Evolutionary conservation across 2,329 filamentous ascomycete genomes (phyloP).

Genomic region (Metarhizium album): DNA sequence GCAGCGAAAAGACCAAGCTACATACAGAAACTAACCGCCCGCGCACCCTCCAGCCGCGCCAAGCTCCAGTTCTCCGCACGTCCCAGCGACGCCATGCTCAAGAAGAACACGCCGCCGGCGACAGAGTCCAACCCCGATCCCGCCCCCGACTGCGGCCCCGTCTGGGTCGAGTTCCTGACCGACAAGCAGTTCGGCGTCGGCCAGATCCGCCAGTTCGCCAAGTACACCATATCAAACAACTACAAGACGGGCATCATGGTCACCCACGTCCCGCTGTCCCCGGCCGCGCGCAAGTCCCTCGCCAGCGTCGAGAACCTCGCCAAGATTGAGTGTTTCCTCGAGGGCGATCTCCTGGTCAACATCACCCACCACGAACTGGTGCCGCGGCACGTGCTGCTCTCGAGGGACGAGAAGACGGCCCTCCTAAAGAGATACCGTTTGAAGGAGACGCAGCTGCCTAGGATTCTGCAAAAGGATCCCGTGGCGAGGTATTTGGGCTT

Average conservation of each 20-base stretch:
- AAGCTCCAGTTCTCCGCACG: slow-evolving; percentile 82
- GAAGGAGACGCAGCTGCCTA: slow-evolving; percentile 93
- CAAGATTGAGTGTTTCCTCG: slow-evolving; percentile 87
- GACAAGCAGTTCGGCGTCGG: slow-evolving; percentile 78
- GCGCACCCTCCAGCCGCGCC: slow-evolving; percentile 48
- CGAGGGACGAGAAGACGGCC: slow-evolving; percentile 76
- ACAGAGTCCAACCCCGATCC: slow-evolving; percentile 61
- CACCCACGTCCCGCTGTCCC: slow-evolving; percentile 69
- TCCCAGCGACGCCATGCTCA: slow-evolving; percentile 73
- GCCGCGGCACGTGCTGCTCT: slow-evolving; percentile 83
- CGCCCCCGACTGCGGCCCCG: slow-evolving; percentile 65
- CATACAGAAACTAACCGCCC: neutral
- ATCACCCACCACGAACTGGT: slow-evolving; percentile 97
- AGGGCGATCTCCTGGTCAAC: slow-evolving; percentile 93
- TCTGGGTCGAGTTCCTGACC: slow-evolving; percentile 87
- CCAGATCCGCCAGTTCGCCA: slow-evolving; percentile 83
- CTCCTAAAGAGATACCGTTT: slow-evolving; percentile 82
- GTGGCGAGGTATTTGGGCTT: slow-evolving; percentile 87
- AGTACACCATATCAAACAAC: slow-evolving; percentile 67
- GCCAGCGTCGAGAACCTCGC: slow-evolving; percentile 64
- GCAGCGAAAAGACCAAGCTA: neutral
- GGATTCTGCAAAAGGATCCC: slow-evolving; percentile 84
- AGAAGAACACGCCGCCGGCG: slow-evolving; percentile 66
- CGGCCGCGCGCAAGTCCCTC: slow-evolving; percentile 80
- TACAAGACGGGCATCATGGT: slow-evolving; percentile 89